Evolutionary conservation across 2,329 filamentous ascomycete species (phyloP).

Genomic region (Colletotrichum acutatum): DNA sequence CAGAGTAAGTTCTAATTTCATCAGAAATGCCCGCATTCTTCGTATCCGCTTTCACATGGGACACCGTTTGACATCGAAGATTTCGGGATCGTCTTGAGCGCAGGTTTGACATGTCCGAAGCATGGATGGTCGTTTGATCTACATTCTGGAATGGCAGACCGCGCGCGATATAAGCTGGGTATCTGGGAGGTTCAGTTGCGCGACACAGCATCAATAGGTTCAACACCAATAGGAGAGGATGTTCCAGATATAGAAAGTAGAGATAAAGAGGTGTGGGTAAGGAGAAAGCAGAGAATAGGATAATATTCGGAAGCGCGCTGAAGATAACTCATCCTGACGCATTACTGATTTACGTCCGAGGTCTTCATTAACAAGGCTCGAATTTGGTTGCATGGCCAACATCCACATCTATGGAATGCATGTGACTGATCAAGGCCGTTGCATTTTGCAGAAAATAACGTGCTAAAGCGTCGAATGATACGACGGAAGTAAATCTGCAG

Average conservation of each 20-base stretch:
- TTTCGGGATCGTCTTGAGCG: constrained; percentile 72
- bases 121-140: constrained; percentile 80
- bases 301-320: neutral
- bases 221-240: neutral
- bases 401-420: too few relatives aligned
- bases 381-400: too few relatives aligned
- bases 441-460: neutral
- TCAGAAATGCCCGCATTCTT: constrained; percentile 74
- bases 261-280: constrained; percentile 55
- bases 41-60: constrained; percentile 72
- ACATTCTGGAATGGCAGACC: constrained; percentile 70
- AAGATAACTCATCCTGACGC: too few relatives aligned
- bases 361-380: neutral
- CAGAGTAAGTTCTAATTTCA: neutral
- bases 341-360: neutral
- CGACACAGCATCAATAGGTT: neutral
- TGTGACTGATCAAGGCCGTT: neutral
- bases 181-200: constrained; percentile 73
- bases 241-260: neutral
- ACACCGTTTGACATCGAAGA: constrained; percentile 78
- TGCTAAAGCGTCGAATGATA: neutral
- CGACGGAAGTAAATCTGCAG: neutral
- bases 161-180: constrained; percentile 69
- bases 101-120: constrained; percentile 74
- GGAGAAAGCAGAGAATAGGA: constrained; percentile 53